Evolutionary conservation across 257 asterid genomes (phyloP).

Genomic region (Linaria vulgaris): DNA sequence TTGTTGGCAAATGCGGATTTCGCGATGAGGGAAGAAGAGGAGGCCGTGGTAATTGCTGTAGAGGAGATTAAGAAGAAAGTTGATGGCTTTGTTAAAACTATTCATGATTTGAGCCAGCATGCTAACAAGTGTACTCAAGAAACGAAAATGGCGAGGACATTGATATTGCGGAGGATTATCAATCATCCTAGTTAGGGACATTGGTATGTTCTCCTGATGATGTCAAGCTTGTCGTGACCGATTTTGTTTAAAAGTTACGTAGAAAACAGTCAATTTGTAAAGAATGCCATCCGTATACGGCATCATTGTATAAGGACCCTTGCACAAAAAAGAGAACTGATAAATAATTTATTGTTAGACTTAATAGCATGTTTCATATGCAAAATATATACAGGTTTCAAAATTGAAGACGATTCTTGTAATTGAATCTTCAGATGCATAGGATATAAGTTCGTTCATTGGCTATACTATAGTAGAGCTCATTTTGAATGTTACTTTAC

Average conservation of each 20-base stretch:
- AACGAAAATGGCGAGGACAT: constrained; percentile 63
- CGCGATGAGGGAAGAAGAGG: constrained; percentile 55
- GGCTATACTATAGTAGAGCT: not conserved
- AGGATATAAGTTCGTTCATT: not conserved
- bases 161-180: constrained; percentile 59
- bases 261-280: constrained; percentile 18
- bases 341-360: constrained; percentile 2
- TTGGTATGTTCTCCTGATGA: constrained; percentile 54
- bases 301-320: constrained; percentile 4
- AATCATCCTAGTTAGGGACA: constrained; percentile 47
- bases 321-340: constrained; percentile 1
- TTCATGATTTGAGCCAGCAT: constrained; percentile 52
- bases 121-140: constrained; percentile 62
- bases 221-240: not conserved
- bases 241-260: constrained; percentile 6
- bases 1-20: constrained; percentile 55
- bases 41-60: constrained; percentile 59
- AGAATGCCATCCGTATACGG: not conserved
- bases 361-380: not conserved
- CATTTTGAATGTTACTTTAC: not conserved
- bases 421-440: not conserved
- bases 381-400: constrained; percentile 12
- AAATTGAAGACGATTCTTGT: constrained; percentile 12
- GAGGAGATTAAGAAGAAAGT: constrained; percentile 61
- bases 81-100: constrained; percentile 49